Evolutionary conservation across 495 filamentous ascomycete genomes (phyloP).

Genomic region (Neurospora sp.): DNA sequence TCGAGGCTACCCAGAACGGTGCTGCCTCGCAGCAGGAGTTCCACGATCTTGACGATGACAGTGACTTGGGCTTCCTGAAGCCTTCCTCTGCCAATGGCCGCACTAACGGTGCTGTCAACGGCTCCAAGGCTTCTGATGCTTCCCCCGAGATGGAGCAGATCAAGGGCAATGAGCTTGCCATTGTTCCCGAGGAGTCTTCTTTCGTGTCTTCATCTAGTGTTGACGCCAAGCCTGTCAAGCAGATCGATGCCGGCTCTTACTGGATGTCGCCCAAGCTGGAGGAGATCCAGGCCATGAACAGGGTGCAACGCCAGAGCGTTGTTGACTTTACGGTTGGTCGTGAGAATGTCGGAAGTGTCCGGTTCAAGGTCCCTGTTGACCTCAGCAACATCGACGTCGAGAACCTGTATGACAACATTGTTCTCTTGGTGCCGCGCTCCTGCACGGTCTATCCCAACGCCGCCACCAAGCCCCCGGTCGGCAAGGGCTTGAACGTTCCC

Average conservation of each 20-base stretch:
- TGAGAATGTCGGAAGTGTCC: slow-evolving; percentile 63
- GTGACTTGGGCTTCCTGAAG: slow-evolving; percentile 52
- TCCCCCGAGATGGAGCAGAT: slow-evolving; percentile 63
- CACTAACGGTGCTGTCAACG: slow-evolving; percentile 25
- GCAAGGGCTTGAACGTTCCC: slow-evolving; percentile 84
- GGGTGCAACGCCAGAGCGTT: slow-evolving; percentile 60
- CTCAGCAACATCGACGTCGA: slow-evolving; percentile 62
- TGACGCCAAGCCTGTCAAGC: slow-evolving; percentile 18
- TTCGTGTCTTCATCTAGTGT: slow-evolving; percentile 18
- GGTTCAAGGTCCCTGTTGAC: slow-evolving; percentile 74
- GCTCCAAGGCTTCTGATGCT: slow-evolving; percentile 29
- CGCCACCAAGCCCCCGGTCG: slow-evolving; percentile 63
- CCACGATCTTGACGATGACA: slow-evolving; percentile 46
- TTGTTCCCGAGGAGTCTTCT: slow-evolving; percentile 62
- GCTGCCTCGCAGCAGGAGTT: slow-evolving; percentile 12
- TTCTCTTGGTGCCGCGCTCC: slow-evolving; percentile 59
- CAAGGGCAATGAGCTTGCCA: slow-evolving; percentile 63
- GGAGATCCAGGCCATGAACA: slow-evolving; percentile 64
- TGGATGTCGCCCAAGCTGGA: slow-evolving; percentile 68
- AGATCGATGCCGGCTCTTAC: slow-evolving; percentile 62
- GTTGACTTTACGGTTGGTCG: slow-evolving; percentile 71
- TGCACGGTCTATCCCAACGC: slow-evolving; percentile 78
- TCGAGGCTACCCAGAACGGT: slow-evolving; percentile 28
- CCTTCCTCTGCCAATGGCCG: slow-evolving; percentile 39
- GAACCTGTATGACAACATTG: slow-evolving; percentile 57